Percentiles rank a stretch among this genome's conserved stretches.
Conservation (phyloP, 306 rosid species). For the Quercus glauca region DNA sequence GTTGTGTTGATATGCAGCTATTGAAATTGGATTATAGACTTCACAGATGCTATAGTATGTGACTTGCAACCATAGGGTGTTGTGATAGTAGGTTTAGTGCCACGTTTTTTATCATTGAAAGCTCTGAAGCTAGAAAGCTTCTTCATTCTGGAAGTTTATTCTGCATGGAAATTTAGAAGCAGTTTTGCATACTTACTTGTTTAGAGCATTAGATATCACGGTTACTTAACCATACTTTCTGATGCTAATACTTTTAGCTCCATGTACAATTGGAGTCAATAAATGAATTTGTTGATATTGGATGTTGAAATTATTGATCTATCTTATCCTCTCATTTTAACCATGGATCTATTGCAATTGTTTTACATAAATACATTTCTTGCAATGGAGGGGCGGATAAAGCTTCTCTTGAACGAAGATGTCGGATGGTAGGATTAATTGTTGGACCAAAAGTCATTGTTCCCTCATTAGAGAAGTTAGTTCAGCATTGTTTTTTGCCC, state of each 20-base stretch:
- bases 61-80: conserved; percentile 23
- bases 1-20: conserved; percentile 7
- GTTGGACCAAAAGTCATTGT: too few species aligned
- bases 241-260: conserved; percentile 1
- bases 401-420: too few species aligned
- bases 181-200: conserved; percentile 32
- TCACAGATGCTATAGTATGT: conserved; percentile 14
- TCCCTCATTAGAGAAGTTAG: too few species aligned
- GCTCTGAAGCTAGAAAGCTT: conserved; percentile 16
- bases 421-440: too few species aligned
- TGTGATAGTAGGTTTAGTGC: conserved; percentile 28
- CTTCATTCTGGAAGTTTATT: conserved; percentile 26
- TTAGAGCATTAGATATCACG: conserved; percentile 36
- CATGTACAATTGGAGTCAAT: background rate
- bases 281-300: conserved; percentile 20
- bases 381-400: too few species aligned
- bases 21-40: conserved; percentile 4
- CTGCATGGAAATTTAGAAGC: conserved; percentile 29
- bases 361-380: background rate
- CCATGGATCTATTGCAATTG: conserved; percentile 6
- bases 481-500: too few species aligned
- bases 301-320: background rate
- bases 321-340: background rate
- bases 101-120: conserved; percentile 5
- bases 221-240: conserved; percentile 21